A percentile compares a stretch with the other conserved stretches of the same genome.
These are phyloP conservation scores for Carnegiea gigantea DNA, from an alignment of 179 eudicot species.

Conservation along the genomic window DNA sequence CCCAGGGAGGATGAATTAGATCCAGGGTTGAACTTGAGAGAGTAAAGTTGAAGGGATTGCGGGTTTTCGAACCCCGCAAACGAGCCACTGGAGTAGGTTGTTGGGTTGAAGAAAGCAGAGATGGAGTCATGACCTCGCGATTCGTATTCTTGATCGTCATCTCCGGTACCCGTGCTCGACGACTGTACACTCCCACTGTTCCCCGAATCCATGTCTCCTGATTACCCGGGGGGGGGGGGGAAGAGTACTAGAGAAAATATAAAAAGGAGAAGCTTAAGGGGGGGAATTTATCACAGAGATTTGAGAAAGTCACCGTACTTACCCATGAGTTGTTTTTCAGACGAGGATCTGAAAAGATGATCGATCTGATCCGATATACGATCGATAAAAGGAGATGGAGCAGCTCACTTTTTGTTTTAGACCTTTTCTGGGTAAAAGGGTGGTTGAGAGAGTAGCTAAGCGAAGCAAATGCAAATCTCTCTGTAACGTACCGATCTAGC, in stretches of 20 bases:
- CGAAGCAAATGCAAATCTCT: not conserved
- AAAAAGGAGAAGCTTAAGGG: too few species aligned
- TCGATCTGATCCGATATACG: not conserved
- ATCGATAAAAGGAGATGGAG: constrained; percentile 6
- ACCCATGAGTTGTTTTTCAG: not conserved
- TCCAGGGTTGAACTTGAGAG: constrained; percentile 11
- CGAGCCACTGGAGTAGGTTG: not conserved
- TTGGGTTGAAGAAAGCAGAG: not conserved
- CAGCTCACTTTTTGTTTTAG: not conserved
- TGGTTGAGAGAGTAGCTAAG: constrained; percentile 23
- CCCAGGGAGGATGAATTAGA: not conserved
- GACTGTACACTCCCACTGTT: constrained; percentile 37
- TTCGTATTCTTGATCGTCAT: constrained; percentile 33
- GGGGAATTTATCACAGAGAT: not conserved
- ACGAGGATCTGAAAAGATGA: constrained; percentile 9
- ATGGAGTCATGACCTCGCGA: constrained; percentile 1
- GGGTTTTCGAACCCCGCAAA: not conserved
- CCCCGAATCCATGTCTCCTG: constrained; percentile 38
- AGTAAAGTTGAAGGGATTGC: constrained; percentile 28
- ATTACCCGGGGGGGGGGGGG: too few species aligned
- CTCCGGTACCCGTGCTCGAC: constrained; percentile 22
- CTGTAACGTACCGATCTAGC: too few species aligned
- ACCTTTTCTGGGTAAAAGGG: constrained; percentile 16
- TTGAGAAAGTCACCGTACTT: not conserved
- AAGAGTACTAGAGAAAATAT: not conserved